Evolutionary conservation across 129 eudicot species (phyloP).

Genomic region (Saposhnikovia divaricata): DNA sequence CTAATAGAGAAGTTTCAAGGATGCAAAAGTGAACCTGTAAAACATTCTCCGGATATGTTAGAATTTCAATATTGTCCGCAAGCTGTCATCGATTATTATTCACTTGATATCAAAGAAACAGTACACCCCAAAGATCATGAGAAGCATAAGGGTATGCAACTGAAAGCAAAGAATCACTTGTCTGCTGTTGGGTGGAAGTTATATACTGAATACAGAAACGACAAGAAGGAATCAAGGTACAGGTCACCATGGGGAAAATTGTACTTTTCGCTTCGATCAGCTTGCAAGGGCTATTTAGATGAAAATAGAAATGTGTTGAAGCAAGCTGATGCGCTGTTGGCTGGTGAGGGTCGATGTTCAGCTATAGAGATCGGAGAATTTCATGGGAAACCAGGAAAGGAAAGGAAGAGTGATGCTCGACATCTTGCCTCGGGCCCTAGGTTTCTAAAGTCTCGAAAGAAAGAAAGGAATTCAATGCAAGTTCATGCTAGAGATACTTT

Average conservation of each 20-base stretch:
- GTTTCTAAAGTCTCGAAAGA: slow-evolving; percentile 6
- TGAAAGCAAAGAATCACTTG: slow-evolving; percentile 53
- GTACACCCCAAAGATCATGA: background rate
- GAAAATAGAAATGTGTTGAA: slow-evolving; percentile 11
- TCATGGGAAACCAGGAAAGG: slow-evolving; percentile 16
- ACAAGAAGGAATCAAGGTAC: slow-evolving; percentile 24
- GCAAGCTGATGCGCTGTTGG: slow-evolving; percentile 3
- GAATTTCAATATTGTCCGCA: slow-evolving; percentile 43
- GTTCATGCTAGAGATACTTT: slow-evolving; percentile 12
- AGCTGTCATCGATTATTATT: slow-evolving; percentile 39
- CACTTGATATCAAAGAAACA: background rate
- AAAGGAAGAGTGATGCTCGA: slow-evolving; percentile 26
- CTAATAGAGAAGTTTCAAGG: slow-evolving; percentile 8
- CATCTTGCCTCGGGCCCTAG: slow-evolving; percentile 6
- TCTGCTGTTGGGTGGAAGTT: slow-evolving; percentile 53
- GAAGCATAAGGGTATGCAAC: slow-evolving; percentile 1
- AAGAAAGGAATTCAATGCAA: slow-evolving; percentile 12
- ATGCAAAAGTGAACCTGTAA: background rate
- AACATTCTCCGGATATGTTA: slow-evolving; percentile 8
- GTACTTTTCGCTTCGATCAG: slow-evolving; percentile 30
- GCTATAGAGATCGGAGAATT: background rate
- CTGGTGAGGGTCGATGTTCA: slow-evolving; percentile 5
- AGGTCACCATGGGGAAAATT: slow-evolving; percentile 39
- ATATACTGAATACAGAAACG: background rate
- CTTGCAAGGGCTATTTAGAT: slow-evolving; percentile 28